phyloP scores from a whole-genome alignment of 164 flowering plant species.

The Santalum album region DNA sequence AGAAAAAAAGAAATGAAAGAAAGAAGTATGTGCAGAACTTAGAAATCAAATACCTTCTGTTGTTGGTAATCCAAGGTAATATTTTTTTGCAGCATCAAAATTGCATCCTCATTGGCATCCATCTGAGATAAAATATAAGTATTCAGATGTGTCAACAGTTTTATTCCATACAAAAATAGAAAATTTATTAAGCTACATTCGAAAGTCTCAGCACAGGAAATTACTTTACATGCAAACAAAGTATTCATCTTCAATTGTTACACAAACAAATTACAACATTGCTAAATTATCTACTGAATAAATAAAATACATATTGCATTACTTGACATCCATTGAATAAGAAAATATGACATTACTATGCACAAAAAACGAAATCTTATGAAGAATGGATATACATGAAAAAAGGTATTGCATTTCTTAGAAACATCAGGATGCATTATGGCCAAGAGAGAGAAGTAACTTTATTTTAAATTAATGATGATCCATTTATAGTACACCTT shows the following conservation, averaged over 20 bases:
- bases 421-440: too few species aligned
- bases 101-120: slow-evolving; percentile 50
- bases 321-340: too few species aligned
- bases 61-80: slow-evolving; percentile 45
- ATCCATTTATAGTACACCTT: too few species aligned
- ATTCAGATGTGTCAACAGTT: neutral
- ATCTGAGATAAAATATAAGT: slow-evolving; percentile 34
- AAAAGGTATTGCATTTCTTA: too few species aligned
- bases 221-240: neutral
- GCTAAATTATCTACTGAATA: too few species aligned
- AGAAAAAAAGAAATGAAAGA: neutral
- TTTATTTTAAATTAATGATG: too few species aligned
- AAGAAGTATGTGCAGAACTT: neutral
- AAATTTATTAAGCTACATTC: neutral
- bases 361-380: too few species aligned
- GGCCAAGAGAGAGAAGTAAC: too few species aligned
- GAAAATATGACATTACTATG: too few species aligned
- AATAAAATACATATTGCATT: too few species aligned
- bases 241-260: neutral
- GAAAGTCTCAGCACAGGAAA: neutral
- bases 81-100: slow-evolving; percentile 52
- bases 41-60: slow-evolving; percentile 46
- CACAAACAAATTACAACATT: neutral
- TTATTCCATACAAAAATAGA: neutral
- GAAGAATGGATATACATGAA: too few species aligned